These are phyloP conservation scores for Pseudofabraea citricarpa DNA, from an alignment of 2,329 filamentous ascomycete genomes.

Conservation along the genomic window DNA sequence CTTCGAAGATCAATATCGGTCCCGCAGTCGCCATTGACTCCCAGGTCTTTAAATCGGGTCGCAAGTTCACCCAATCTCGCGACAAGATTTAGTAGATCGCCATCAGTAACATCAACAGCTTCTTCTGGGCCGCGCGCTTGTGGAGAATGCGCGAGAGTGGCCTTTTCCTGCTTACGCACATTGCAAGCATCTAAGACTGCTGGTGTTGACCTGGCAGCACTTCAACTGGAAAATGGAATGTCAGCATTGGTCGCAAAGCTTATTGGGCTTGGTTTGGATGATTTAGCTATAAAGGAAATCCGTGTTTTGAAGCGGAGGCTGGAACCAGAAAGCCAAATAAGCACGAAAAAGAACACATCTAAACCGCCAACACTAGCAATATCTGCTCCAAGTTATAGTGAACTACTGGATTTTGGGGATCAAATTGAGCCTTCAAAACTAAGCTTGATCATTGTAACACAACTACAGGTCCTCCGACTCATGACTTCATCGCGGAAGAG, in stretches of 20 bases:
- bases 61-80: conserved; percentile 53
- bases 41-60: conserved; percentile 56
- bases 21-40: conserved; percentile 57
- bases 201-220: conserved; percentile 49
- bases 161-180: conserved; percentile 60
- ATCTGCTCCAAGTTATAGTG: conserved; percentile 39
- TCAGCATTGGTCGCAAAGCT: conserved; percentile 64
- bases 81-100: conserved; percentile 32
- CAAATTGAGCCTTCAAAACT: conserved; percentile 40
- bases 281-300: conserved; percentile 66
- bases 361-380: conserved; percentile 24
- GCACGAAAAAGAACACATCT: conserved; percentile 26
- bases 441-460: conserved; percentile 54
- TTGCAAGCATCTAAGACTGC: conserved; percentile 46
- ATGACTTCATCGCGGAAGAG: conserved; percentile 57
- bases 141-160: conserved; percentile 61
- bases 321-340: conserved; percentile 35
- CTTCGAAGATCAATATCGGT: conserved; percentile 51
- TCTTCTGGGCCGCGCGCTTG: conserved; percentile 29
- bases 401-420: conserved; percentile 58
- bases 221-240: conserved; percentile 72
- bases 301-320: conserved; percentile 60
- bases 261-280: conserved; percentile 57
- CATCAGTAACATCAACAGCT: conserved; percentile 28
- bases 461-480: conserved; percentile 60